Percentiles rank a stretch among this genome's conserved stretches.
Evolutionary conservation across 208 protist genomes (phyloP).

Genomic region (Kentomonas sorsogonicus): DNA sequence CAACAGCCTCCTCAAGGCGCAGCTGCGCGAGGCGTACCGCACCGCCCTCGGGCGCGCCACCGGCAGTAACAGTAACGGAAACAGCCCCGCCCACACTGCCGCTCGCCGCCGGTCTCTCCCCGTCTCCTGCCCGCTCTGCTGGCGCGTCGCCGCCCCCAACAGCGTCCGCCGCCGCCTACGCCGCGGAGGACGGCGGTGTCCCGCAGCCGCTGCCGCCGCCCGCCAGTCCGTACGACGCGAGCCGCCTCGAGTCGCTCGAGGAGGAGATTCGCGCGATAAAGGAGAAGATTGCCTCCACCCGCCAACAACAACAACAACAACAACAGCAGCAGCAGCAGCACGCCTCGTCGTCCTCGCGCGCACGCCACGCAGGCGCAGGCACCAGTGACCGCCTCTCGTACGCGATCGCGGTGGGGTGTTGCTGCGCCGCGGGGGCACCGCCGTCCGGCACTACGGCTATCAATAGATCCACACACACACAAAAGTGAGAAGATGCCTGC

Average conservation of each 20-base stretch:
- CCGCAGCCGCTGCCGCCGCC: neutral
- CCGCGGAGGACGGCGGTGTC: no score
- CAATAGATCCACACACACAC: neutral
- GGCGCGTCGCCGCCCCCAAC: neutral
- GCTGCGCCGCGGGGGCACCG: neutral
- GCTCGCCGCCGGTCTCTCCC: neutral
- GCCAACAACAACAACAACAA: constrained; percentile 13
- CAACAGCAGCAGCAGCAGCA: constrained; percentile 14
- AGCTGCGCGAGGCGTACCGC: constrained; percentile 75
- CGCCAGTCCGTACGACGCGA: neutral
- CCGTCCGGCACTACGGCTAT: constrained; percentile 4
- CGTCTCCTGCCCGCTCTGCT: neutral
- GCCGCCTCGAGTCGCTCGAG: constrained; percentile 27
- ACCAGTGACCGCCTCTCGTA: no score
- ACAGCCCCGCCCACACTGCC: neutral
- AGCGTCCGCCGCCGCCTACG: no score
- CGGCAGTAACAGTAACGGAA: neutral
- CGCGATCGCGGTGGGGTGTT: neutral
- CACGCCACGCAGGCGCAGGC: neutral
- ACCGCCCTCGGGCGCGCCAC: constrained; percentile 18
- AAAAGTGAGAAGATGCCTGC: no score
- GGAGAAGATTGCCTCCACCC: constrained; percentile 31
- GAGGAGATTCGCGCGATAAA: constrained; percentile 67
- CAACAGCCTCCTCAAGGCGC: constrained; percentile 82
- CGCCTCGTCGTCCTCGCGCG: neutral